Base-by-base conservation (phyloP, 805 yeast species). In the Kodamaea sagamina region DNA sequence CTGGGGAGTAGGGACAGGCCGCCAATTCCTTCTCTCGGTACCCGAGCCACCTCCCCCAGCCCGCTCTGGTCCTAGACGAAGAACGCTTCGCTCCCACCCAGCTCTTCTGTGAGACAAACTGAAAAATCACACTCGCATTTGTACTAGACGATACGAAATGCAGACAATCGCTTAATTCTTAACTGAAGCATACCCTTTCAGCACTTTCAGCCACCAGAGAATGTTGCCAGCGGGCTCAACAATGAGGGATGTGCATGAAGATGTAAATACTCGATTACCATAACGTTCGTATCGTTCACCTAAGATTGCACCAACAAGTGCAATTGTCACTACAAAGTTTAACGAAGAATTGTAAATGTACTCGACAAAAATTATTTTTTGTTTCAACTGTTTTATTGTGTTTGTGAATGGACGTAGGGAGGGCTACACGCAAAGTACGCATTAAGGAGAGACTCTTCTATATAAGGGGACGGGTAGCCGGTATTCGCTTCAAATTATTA, bases 311-410 rank as follows among this genome's bases (percentile, higher is more conserved):
- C 31, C 31, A 27, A 27, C 10, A 27, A 12, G 15, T 27, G 12
- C 32, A 27, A 27, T 13, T 27, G 32, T n/a, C 6, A 27, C 16
- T 6, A 27, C 16, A 6, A 13, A 27, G 16, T n/a, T 21, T 21
- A 21, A 21, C 24, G 24, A 21, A 21, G 24, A 21, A 21, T 21
- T 21, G 24, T 8, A 21, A 21, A 29, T 19, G 17, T 13, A 29
- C 34, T 29, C 11, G 10, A 13, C 15, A 29, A 35, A 35, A 35
- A 35, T n/a, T 35, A 35, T 35, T 35, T 35, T 15, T 24, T 22
- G 38, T 35, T 35, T 22, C 28, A 35, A 13, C 26, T 35, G 38
- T 35, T 19, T 32, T 32, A 21, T 32, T 32, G 36, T 29, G 34
- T 13, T 17, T 12, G 34, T 29, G 19, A 15, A 29, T 15, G 15